Base-by-base conservation (phyloP, 1,284 basidiomycete genomes). In the Bjerkandera adusta region DNA sequence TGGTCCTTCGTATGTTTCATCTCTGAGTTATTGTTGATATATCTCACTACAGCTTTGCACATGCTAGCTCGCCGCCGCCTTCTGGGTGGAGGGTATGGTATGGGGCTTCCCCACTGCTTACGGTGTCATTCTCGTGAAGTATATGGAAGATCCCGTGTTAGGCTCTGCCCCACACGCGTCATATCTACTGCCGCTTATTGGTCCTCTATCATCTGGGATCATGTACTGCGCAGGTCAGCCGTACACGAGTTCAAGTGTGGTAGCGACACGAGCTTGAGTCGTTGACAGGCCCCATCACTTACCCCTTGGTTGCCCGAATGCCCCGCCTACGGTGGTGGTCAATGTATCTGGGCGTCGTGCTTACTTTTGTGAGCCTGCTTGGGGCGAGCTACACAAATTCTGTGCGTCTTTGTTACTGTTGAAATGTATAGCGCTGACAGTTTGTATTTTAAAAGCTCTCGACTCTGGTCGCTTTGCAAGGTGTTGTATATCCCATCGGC, bases 51-150 rank as follows among this genome's bases (percentile, higher is more conserved):
- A 21, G 12, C 48, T 21, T 22, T 33, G 20, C 3, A 3, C 7
- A 34, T 11, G 12, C 10, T 50, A 70, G 62, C 57, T 70, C 2
- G 48, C 54, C 6, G 64, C 61, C 5, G 66, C 68, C 7, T 70
- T 68, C 49, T 32, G 66, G 20, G 55, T 70, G 8, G 65, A 70
- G 40, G 59, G 57, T 11, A 51, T 72, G 37, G 58, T 71, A 12
- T 71, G 68, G 69, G 65, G 67, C 7, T 61, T 69, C 36, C 68
- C 69, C 0, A 56, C 50, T 20, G 54, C 68, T n/a, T 68, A 61
- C 43, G 68, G 67, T 47, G 54, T 66, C 6, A 65, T 70, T 46
- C 53, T 71, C 2, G 51, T 57, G 12, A 63, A 58, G 3, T 69
- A 70, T 43, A 47, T 68, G 15, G 50, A 58, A 21, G 62, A 68